A percentile compares a stretch with the other conserved stretches of the same genome.
phyloP scores from a whole-genome alignment of 495 filamentous ascomycete species.

The Talaromyces borbonicus region DNA sequence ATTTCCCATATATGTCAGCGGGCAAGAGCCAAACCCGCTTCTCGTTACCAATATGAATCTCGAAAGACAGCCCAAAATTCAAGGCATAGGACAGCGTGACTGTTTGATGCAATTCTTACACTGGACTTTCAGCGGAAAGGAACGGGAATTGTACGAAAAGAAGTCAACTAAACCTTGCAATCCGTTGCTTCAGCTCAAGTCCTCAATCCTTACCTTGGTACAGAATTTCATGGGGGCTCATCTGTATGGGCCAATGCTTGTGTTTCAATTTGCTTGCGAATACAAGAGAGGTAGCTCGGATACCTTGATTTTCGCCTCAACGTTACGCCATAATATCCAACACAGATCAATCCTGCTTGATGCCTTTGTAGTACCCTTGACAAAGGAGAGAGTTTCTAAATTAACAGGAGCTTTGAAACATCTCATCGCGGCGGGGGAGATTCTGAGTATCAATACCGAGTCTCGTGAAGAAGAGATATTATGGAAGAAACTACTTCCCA shows the following conservation, averaged over 20 bases:
- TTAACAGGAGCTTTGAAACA: conserved; percentile 12
- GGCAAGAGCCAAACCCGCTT: neutral
- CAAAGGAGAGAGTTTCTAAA: conserved; percentile 14
- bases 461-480: conserved; percentile 32
- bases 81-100: neutral
- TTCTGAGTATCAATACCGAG: conserved; percentile 21
- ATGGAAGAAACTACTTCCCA: conserved; percentile 41
- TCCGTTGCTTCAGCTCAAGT: neutral
- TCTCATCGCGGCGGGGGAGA: conserved; percentile 14
- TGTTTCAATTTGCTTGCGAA: neutral
- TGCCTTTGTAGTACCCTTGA: conserved; percentile 39
- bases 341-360: conserved; percentile 34
- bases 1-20: neutral
- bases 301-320: conserved; percentile 13
- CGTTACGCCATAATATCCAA: conserved; percentile 12
- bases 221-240: neutral
- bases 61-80: neutral
- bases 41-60: neutral
- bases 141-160: neutral
- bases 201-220: neutral
- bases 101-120: neutral
- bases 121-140: neutral
- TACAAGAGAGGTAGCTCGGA: neutral
- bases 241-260: neutral
- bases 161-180: neutral